Percentiles rank a stretch among this genome's conserved stretches.
These are phyloP conservation scores for Brasenia schreberi DNA, from an alignment of 164 flowering plant species.

Conservation along the genomic window DNA sequence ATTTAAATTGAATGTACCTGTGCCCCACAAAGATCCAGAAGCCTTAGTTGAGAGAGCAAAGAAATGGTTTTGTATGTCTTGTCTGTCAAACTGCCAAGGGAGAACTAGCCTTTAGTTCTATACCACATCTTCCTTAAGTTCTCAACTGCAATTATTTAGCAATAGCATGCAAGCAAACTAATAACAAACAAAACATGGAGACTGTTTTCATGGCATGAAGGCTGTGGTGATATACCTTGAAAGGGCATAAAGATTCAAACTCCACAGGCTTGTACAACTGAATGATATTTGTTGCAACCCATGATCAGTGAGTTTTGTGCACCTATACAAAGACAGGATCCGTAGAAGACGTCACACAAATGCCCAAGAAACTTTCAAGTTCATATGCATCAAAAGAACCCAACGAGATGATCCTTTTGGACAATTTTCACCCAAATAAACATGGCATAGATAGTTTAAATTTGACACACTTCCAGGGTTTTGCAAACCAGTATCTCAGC, in stretches of 20 bases:
- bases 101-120: not conserved
- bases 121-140: not conserved
- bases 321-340: conserved; percentile 30
- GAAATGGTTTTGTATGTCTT: conserved; percentile 52
- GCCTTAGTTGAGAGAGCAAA: conserved; percentile 35
- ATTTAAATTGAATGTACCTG: conserved; percentile 37
- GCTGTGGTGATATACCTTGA: conserved; percentile 33
- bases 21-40: conserved; percentile 88
- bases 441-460: not conserved
- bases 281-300: conserved; percentile 56
- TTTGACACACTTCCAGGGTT: too few relatives aligned
- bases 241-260: conserved; percentile 78
- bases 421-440: not conserved
- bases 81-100: conserved; percentile 58
- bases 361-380: not conserved
- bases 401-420: not conserved
- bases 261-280: conserved; percentile 41
- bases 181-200: too few relatives aligned
- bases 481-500: too few relatives aligned
- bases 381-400: not conserved
- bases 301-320: conserved; percentile 66
- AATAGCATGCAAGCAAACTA: not conserved
- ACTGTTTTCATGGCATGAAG: not conserved
- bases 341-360: not conserved
- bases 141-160: not conserved